phyloP scores from a whole-genome alignment of 805 yeast genomes.

The Candida dendrica region DNA sequence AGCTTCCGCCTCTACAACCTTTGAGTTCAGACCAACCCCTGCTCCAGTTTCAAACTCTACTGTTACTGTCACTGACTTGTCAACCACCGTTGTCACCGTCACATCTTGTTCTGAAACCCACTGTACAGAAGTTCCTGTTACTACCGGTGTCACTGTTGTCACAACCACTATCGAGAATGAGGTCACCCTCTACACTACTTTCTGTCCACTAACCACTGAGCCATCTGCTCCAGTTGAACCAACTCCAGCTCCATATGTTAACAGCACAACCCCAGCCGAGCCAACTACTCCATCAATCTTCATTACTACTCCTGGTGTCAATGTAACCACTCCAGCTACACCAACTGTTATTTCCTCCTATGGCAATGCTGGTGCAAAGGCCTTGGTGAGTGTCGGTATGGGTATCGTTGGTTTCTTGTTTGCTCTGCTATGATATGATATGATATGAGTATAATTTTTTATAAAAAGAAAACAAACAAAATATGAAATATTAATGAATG shows the following conservation, averaged over 20 bases:
- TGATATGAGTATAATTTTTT: too few species aligned
- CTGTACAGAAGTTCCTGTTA: slow-evolving; percentile 17
- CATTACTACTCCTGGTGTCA: neutral
- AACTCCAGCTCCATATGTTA: slow-evolving; percentile 6
- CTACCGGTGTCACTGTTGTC: slow-evolving; percentile 21
- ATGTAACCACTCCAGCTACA: neutral
- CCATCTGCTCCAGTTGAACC: neutral
- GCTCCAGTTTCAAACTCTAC: neutral
- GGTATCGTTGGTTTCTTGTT: neutral
- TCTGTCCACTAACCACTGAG: slow-evolving; percentile 11
- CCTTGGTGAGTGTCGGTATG: neutral
- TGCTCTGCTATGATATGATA: too few species aligned
- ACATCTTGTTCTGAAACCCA: slow-evolving; percentile 16
- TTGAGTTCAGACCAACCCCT: neutral
- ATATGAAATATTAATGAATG: too few species aligned
- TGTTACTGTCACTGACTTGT: slow-evolving; percentile 10
- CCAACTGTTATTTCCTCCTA: neutral
- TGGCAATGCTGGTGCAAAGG: neutral
- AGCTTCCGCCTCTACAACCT: neutral
- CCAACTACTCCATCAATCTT: neutral
- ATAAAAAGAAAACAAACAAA: too few species aligned
- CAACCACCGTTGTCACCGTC: slow-evolving; percentile 26
- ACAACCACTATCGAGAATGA: slow-evolving; percentile 14
- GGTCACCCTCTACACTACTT: slow-evolving; percentile 18
- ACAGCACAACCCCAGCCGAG: neutral